Evolutionary conservation across 2,329 filamentous ascomycete genomes (phyloP).

Genomic region (Passalora sequoiae): DNA sequence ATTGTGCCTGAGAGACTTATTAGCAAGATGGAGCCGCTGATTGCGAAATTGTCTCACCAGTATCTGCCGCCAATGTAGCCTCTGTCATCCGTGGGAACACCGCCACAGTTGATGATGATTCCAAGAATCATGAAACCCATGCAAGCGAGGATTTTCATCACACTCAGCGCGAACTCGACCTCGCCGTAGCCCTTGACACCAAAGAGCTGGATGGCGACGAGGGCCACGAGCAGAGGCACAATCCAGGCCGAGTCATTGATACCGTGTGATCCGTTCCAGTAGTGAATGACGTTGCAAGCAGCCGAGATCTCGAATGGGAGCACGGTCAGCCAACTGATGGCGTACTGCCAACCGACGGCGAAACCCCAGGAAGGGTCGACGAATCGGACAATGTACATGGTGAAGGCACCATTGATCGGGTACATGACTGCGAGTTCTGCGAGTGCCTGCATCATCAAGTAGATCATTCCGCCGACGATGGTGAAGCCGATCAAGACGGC

Average conservation of each 20-base stretch:
- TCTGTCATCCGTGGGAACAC: conserved; percentile 34
- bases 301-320: conserved; percentile 32
- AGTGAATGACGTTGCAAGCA: conserved; percentile 30
- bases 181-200: conserved; percentile 35
- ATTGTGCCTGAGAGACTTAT: too few relatives aligned
- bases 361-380: conserved; percentile 35
- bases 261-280: conserved; percentile 26
- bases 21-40: too few relatives aligned
- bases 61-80: conserved; percentile 29
- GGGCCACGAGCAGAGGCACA: conserved; percentile 29
- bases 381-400: conserved; percentile 33
- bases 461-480: conserved; percentile 35
- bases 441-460: conserved; percentile 35
- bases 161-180: conserved; percentile 29
- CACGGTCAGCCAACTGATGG: conserved; percentile 30
- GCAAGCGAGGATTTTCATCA: conserved; percentile 41
- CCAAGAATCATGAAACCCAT: conserved; percentile 61
- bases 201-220: conserved; percentile 31
- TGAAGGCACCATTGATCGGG: conserved; percentile 34
- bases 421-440: conserved; percentile 34
- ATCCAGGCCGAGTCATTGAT: conserved; percentile 33
- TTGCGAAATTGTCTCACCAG: conserved; percentile 15
- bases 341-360: conserved; percentile 31
- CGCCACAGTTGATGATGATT: conserved; percentile 44
- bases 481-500: conserved; percentile 45